These are phyloP conservation scores for Lolium multiflorum DNA, from an alignment of 176 grass and related monocot species.

Conservation along the genomic window DNA sequence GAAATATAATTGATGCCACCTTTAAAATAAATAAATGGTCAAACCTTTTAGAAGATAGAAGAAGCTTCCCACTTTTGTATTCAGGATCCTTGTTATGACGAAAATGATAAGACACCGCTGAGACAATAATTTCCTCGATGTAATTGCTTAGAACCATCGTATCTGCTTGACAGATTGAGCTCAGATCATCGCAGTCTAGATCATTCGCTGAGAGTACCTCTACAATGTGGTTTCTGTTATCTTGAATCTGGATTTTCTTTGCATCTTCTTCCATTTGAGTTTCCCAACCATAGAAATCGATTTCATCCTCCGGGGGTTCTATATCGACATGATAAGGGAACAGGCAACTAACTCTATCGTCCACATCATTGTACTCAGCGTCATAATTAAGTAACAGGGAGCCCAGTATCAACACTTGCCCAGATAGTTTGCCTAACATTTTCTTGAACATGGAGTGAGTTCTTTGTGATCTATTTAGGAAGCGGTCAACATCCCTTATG, in stretches of 20 bases:
- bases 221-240: conserved; percentile 93
- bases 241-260: conserved; percentile 76
- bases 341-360: conserved; percentile 57
- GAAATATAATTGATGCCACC: neutral
- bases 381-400: conserved; percentile 68
- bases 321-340: conserved; percentile 90
- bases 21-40: conserved; percentile 23
- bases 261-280: conserved; percentile 78
- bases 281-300: conserved; percentile 74
- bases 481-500: conserved; percentile 83
- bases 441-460: conserved; percentile 74
- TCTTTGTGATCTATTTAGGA: conserved; percentile 69
- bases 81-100: conserved; percentile 81
- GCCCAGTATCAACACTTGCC: conserved; percentile 85
- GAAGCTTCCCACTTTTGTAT: conserved; percentile 94
- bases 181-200: conserved; percentile 93
- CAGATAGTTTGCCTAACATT: conserved; percentile 77
- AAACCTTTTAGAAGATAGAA: conserved; percentile 90
- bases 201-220: conserved; percentile 90
- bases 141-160: conserved; percentile 85
- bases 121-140: conserved; percentile 94
- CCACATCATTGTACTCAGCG: conserved; percentile 42
- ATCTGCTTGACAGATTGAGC: conserved; percentile 83
- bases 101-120: conserved; percentile 92
- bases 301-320: conserved; percentile 78